Conservation (phyloP, 257 asterid species). For the Solanum rostratum region DNA sequence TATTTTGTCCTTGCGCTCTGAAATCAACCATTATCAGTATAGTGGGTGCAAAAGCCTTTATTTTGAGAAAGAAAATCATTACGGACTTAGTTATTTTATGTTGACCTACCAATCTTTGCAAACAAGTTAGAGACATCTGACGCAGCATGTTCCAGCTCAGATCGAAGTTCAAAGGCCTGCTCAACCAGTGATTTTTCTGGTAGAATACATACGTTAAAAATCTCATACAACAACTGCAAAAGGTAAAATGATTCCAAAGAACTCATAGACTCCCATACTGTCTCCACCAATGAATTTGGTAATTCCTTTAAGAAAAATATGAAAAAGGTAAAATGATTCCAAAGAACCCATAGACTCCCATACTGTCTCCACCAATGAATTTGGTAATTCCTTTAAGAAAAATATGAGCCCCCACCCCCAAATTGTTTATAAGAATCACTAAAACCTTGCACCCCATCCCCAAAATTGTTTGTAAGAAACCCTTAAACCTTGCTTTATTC, state of each 20-base stretch:
- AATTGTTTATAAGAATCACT: not conserved
- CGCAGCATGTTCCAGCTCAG: constrained; percentile 83
- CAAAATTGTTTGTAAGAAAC: not conserved
- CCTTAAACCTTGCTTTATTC: not conserved
- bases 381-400: not conserved
- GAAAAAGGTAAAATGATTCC: not conserved
- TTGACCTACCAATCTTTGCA: constrained; percentile 73
- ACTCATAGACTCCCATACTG: not conserved
- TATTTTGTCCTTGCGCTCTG: constrained; percentile 91
- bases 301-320: not conserved
- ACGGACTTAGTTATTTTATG: not conserved
- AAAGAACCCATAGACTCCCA: not conserved
- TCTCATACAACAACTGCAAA: not conserved
- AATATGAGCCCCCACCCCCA: not conserved
- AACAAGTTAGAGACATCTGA: constrained; percentile 82
- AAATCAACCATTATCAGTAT: constrained; percentile 6
- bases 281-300: not conserved
- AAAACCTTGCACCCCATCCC: not conserved
- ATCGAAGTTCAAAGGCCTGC: constrained; percentile 82
- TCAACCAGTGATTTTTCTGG: constrained; percentile 90
- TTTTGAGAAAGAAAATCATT: not conserved
- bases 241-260: not conserved
- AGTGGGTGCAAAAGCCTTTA: not conserved
- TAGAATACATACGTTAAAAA: not conserved
- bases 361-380: not conserved